phyloP scores from a whole-genome alignment of 2,329 filamentous ascomycete genomes.

The Cladosporium halotolerans region DNA sequence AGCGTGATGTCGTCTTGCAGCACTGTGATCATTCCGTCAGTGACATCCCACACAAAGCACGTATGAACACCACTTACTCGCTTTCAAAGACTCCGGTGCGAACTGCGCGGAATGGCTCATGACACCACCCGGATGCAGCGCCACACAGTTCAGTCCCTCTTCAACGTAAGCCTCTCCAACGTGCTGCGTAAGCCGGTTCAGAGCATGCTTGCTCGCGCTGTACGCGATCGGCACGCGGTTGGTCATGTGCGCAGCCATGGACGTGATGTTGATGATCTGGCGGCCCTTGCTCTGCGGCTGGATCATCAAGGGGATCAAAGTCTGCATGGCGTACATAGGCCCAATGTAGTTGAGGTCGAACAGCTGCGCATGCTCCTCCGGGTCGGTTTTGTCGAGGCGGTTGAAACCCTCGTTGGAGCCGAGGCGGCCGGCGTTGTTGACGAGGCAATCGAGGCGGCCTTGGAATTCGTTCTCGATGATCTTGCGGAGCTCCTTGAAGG shows the following conservation, averaged over 20 bases:
- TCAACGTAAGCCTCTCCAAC: conserved; percentile 11
- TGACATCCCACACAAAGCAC: too few species aligned
- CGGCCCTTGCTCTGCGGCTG: conserved; percentile 1
- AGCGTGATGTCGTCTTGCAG: conserved; percentile 13
- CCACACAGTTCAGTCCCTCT: conserved; percentile 13
- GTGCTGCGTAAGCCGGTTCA: conserved; percentile 16
- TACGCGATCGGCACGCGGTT: conserved; percentile 14
- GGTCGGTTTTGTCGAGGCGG: conserved; percentile 1
- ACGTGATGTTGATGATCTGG: conserved; percentile 14
- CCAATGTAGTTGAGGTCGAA: conserved; percentile 9
- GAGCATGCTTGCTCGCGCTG: conserved; percentile 12
- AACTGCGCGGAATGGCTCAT: conserved; percentile 8
- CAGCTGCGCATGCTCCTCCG: conserved; percentile 1
- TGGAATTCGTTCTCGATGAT: conserved; percentile 10
- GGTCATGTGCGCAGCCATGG: conserved; percentile 14
- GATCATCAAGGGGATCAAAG: conserved; percentile 2
- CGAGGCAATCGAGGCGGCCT: background rate
- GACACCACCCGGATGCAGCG: conserved; percentile 16
- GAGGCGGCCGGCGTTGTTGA: conserved; percentile 16
- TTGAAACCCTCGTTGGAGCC: conserved; percentile 3
- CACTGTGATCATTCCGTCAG: background rate
- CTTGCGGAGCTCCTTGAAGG: conserved; percentile 6
- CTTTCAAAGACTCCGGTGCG: conserved; percentile 5
- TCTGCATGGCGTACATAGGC: conserved; percentile 5
- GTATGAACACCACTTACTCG: too few species aligned